Percentiles rank a stretch among this genome's conserved stretches.
These are phyloP conservation scores for Alternaria sp. DNA, from an alignment of 2,329 filamentous ascomycete species.

Conservation along the genomic window DNA sequence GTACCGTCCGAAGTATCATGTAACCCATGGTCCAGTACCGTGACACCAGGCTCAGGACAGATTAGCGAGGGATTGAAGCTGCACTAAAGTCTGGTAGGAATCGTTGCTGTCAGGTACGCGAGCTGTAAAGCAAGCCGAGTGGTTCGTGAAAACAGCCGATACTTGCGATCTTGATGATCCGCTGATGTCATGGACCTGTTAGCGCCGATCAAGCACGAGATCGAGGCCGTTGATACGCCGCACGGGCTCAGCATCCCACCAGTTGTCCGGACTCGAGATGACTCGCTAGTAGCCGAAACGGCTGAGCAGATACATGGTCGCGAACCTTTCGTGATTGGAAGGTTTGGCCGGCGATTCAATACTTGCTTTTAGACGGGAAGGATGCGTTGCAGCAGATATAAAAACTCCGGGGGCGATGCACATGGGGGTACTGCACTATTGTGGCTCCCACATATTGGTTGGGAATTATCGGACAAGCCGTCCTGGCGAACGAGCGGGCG, in stretches of 20 bases:
- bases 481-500: neutral
- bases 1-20: constrained; percentile 5
- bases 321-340: neutral
- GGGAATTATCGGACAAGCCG: neutral
- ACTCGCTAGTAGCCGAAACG: constrained; percentile 1
- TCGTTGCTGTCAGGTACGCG: constrained; percentile 20
- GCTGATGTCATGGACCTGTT: constrained; percentile 19
- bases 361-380: neutral
- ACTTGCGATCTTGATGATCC: constrained; percentile 7
- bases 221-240: constrained; percentile 3
- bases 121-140: constrained; percentile 9
- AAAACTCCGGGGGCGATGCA: neutral
- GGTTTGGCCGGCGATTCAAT: constrained; percentile 2
- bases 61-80: neutral
- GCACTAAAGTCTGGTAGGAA: neutral
- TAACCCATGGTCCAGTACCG: neutral
- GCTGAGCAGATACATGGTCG: neutral
- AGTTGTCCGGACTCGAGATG: neutral
- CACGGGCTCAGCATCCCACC: neutral
- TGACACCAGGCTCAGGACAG: neutral
- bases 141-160: constrained; percentile 5
- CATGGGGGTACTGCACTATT: neutral
- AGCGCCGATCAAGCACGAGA: constrained; percentile 16
- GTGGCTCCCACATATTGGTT: neutral
- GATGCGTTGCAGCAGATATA: neutral